These are phyloP conservation scores for Diaporthe vaccinii DNA, from an alignment of 2,329 filamentous ascomycete genomes.

Conservation along the genomic window DNA sequence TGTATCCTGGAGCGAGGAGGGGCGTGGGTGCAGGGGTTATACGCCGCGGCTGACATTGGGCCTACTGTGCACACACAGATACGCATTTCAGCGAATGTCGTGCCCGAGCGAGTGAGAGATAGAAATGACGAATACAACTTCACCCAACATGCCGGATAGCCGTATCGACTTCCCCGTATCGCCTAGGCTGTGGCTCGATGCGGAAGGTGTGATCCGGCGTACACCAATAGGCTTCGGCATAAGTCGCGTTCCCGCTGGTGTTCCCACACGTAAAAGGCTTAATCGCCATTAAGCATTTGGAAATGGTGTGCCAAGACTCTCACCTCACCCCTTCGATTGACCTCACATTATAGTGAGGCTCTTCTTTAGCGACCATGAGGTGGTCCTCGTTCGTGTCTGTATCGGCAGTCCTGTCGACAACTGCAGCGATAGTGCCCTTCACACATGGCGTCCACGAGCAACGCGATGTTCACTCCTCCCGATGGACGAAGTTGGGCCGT, in stretches of 20 bases:
- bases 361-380: neutral
- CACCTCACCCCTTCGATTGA: neutral
- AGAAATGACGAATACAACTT: neutral
- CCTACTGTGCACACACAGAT: too few relatives aligned
- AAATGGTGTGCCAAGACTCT: neutral
- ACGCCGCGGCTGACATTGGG: too few relatives aligned
- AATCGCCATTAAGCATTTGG: neutral
- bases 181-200: slow-evolving; percentile 1
- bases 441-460: slow-evolving; percentile 48
- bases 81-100: neutral
- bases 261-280: slow-evolving; percentile 8
- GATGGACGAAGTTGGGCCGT: slow-evolving; percentile 47
- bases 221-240: neutral
- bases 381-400: slow-evolving; percentile 5
- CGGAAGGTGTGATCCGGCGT: neutral
- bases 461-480: slow-evolving; percentile 37
- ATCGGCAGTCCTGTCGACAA: slow-evolving; percentile 33
- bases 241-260: neutral
- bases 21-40: too few relatives aligned
- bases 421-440: slow-evolving; percentile 7
- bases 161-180: neutral
- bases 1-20: too few relatives aligned
- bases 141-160: neutral
- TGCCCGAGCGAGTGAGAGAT: neutral
- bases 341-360: neutral